phyloP scores from a whole-genome alignment of 2,329 filamentous ascomycete species.

The Sclerotinia glacialis region DNA sequence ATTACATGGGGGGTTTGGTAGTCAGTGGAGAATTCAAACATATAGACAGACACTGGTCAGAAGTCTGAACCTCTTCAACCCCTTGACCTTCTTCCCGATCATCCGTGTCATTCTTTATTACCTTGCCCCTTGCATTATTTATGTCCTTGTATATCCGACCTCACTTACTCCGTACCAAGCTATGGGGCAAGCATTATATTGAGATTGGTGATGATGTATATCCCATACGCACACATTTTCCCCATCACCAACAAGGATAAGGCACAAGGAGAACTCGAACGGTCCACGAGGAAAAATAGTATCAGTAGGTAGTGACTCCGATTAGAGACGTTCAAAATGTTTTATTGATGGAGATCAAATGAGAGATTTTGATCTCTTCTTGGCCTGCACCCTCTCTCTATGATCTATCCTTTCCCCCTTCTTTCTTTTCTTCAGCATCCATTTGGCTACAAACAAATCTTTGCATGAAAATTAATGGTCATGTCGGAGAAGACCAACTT shows the following conservation, averaged over 20 bases:
- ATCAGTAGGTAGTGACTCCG: background rate
- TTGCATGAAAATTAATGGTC: background rate
- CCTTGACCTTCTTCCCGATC: background rate
- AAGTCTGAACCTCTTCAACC: background rate
- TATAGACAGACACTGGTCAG: too few relatives aligned
- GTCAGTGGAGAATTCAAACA: background rate
- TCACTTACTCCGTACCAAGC: background rate
- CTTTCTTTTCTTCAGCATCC: background rate
- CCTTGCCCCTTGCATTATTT: background rate
- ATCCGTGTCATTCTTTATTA: background rate
- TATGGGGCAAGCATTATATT: constrained; percentile 1
- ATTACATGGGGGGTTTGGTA: too few relatives aligned
- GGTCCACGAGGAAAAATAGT: background rate
- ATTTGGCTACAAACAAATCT: background rate
- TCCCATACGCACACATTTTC: constrained; percentile 12
- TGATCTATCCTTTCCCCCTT: background rate
- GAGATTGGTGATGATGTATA: constrained; percentile 8
- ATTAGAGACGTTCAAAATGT: background rate
- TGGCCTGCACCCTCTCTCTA: background rate
- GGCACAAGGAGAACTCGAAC: background rate
- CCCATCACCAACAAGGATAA: background rate
- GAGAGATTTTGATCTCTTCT: background rate
- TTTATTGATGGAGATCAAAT: constrained; percentile 1
- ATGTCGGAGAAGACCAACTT: constrained; percentile 8
- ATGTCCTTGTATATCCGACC: background rate